Base-by-base conservation (phyloP, 306 rosid species). In the Cajanus cajan region DNA sequence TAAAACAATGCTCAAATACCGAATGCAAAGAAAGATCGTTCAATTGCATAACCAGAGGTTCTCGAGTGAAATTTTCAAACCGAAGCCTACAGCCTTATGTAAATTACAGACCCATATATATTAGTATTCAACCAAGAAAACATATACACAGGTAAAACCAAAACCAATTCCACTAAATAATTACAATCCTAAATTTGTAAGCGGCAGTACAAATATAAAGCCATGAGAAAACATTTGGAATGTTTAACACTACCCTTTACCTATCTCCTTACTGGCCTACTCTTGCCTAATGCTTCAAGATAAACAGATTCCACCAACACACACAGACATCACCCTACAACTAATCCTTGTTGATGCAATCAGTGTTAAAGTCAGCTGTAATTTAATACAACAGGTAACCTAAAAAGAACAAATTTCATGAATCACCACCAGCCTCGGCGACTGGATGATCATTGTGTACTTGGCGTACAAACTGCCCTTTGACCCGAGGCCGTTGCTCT, bases 401-500 rank as follows among this genome's bases (percentile, higher is more conserved):
- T 25, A 6, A 6, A 66, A 36, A 52, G 7, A 71, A 41, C 57
- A 33, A 57, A 54, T 61, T 36, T 87, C 85, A 89, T 24, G 73
- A 70, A 63, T 65, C 83, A 83, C 72, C 85, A 73, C 43, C 59
- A 68, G 79, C 80, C 54, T 71, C 81, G 13, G 79, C 55, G 5
- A 59, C 54, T 18, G 84, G 78, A 66, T 54, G 61, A 71, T 87
- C 86, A 14, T 76, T 58, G 4, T 71, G 82, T 21, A 65, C 87
- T 74, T 79, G 85, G 1, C 90, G 91, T 34, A 88, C 91, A 65
- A 92, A 90, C 72, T 85, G 93, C 74, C 97, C 97, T 80, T 90
- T 92, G 36, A 88, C 86, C 58, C 97, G 82, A 6, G 88, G 94
- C 31, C 94, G 85, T 85, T 90, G 88, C 83, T 92, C 97, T 18